Base-by-base conservation (phyloP, 257 asterid species). In the Coffea canephora region DNA sequence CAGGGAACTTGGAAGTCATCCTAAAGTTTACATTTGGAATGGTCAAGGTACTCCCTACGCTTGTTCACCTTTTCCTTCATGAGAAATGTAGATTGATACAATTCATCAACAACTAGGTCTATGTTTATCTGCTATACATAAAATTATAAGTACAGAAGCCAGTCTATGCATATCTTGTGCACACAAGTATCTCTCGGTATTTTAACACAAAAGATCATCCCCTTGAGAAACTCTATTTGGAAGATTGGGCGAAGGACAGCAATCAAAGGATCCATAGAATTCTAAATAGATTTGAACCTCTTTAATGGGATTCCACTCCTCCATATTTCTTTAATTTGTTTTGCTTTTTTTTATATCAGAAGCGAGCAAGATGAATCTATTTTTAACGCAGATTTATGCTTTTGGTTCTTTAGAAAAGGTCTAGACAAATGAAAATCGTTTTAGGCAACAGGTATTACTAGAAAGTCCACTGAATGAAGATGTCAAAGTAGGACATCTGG, bases 1-100 rank as follows among this genome's bases (percentile, higher is more conserved):
- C 79, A 31, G 78, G 45, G 92, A 90, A 85, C 87, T 95, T 65
- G 80, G 87, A 46, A 82, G 85, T 74, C 89, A 90, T 89, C 91
- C 90, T 61, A 89, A 90, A 76, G 93, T 91, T 80, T 83, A 85
- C 87, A 88, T 93, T 68, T 95, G 98, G 98, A 82, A 87, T 31
- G 93, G 94, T 77, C 81, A 91, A 93, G 98, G 98, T 93, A 91
- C 83, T 75, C 36, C 49, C 23, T 34, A 21, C 15, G 66, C 62
- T 23, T 41, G 78, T 71, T 69, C 77, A 9, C 85, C 52, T 72
- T 23, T 48, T 66, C 31, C 46, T 62, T 72, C 67, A 45, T 39
- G 71, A 36, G 55, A 70, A 55, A 54, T 74, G 11, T 19, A 2
- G 69, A 55, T 46, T 48, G 74, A 59, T 67, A 16, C 4, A 46